Evolutionary conservation across 306 rosid species (phyloP), one percentile per base, ranked within the genome.

Genomic region (Dicorynia guianensis): DNA sequence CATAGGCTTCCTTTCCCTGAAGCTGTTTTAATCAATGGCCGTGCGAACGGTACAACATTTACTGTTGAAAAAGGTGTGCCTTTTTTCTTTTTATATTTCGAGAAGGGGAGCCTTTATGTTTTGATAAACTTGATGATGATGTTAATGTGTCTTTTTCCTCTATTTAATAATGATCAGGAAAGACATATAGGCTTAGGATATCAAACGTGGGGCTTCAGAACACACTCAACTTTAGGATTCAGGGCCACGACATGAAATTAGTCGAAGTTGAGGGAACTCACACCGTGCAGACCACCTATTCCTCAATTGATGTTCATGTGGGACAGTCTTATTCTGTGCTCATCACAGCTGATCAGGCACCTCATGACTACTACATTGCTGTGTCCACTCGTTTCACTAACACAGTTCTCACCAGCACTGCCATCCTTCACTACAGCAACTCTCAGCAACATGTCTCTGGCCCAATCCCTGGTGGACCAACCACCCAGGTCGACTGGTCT

Each of bases 211-310:
- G 98, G 38, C 83, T 92, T 25, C n/a, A 55, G 97, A 42, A 85
- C 98, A 75, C 92, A 97, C 71, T 95, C 33, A 95, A 95, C 86
- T 92, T 95, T 83, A 90, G 98, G 85, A 90, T 95, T 78, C 93
- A 90, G 14, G 96, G 97, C 0, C 98, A 95, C 79, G 42, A 2
- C 1, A 33, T 95, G 97, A 95, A 90, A 77, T 79, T 95, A 63
- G 87, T 95, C 52, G 98, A 95, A 79, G 98, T 92, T 19, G 98
- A 95, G 85, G 98, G 98, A 68, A 92, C 98, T 67, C 98, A 95
- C 79, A 95, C 98, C 55, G 89, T 95, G 53, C 97, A 95, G 81
- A 95, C 85, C 76, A 48, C 76, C 0, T 92, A 92, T 71, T 76
- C 93, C 71, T 87, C 97, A 64, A 87, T 95, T 11, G 98, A 92